Evolutionary conservation across 2,329 filamentous ascomycete species (phyloP).

Genomic region (Fusarium sp.): DNA sequence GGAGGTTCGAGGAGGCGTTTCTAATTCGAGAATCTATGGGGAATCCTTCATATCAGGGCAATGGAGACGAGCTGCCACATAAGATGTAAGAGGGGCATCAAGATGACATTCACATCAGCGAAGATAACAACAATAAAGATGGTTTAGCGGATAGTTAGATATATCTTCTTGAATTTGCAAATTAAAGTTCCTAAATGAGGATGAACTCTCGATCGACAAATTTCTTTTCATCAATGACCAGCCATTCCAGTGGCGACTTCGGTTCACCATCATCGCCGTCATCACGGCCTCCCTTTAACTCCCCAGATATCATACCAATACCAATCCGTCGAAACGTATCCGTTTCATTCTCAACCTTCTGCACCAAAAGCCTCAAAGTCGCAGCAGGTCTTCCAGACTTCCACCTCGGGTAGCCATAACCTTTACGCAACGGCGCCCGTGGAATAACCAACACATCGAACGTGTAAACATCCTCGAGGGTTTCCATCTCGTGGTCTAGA

Average conservation of each 20-base stretch:
- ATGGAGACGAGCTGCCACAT: too few relatives aligned
- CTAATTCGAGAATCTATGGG: too few relatives aligned
- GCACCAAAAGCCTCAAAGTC: not conserved
- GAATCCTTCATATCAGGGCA: too few relatives aligned
- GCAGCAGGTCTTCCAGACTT: fast-evolving
- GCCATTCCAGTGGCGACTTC: not conserved
- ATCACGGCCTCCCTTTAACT: too few relatives aligned
- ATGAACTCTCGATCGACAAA: not conserved
- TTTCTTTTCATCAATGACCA: fast-evolving
- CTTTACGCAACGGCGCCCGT: fast-evolving
- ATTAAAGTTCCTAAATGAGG: not conserved
- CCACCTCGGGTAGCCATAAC: not conserved
- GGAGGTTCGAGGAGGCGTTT: too few relatives aligned
- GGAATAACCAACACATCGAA: not conserved
- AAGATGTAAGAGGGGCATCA: too few relatives aligned
- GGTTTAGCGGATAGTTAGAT: too few relatives aligned
- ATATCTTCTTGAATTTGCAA: too few relatives aligned
- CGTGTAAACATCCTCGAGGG: not conserved
- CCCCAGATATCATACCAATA: not conserved
- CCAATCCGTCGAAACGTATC: not conserved
- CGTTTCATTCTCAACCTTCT: not conserved
- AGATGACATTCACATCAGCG: too few relatives aligned
- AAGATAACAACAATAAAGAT: too few relatives aligned
- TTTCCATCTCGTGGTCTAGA: not conserved
- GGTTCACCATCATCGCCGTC: too few relatives aligned